Evolutionary conservation across 2,329 filamentous ascomycete genomes (phyloP), one percentile per base, ranked within the genome.

Genomic region (Monilinia fructicola): DNA sequence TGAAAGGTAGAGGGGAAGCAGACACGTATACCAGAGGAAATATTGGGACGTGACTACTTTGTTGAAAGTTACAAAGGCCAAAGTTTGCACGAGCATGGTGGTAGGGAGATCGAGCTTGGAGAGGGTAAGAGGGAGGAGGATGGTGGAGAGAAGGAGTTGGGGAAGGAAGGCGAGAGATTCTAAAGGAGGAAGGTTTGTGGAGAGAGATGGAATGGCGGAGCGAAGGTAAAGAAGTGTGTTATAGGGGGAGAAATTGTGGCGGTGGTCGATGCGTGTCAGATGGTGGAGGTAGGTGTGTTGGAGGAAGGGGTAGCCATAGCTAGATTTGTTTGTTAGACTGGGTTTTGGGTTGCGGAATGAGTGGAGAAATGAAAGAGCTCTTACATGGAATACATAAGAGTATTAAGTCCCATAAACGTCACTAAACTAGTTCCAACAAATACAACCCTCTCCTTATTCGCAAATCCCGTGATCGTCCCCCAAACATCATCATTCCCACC

Each of bases 171-270:
- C 93, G 6, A 97, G 79, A 0, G 90, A 90, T 76, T 97, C 93
- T 61, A 93, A 77, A 77, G 78, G 76, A 55, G 44, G 44, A 10
- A n/a, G n/a, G 44, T 84, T 65, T 40, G 54, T 10, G 12, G 65
- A 64, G 26, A 65, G 61, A 77, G 62, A 73, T 0, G 80, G 77
- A 0, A 81, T 77, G 2, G 91, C 87, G 0, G 95, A 96, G 60
- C 88, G 89, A 53, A 97, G 85, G 77, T 99, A 97, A 2, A 99
- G 85, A 10, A 97, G 84, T 0, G 89, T 91, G 78, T 97, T 97
- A 82, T 98, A 99, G 1, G 93, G 91, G 12, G 93, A 97, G 80
- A 99, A 99, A 80, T 99, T 99, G 81, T 99, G 95, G 18, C 95
- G 90, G 79, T 99, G 95, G 77, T 99, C 95, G 77, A 97, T 90